Evolutionary conservation across 768 basidiomycete genomes (phyloP).

Genomic region (Collybia nuda): DNA sequence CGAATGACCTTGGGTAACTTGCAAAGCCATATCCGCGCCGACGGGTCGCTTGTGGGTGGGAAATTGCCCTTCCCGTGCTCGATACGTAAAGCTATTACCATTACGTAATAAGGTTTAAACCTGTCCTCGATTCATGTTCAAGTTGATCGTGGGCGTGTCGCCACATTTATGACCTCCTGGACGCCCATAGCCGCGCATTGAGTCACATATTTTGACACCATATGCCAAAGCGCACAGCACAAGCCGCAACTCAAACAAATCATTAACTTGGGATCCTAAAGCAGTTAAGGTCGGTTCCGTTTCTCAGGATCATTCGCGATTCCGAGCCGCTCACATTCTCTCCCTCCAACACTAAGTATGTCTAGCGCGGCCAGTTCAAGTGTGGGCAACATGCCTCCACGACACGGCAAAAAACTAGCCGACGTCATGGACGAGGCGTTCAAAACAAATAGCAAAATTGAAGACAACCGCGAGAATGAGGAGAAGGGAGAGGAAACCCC

Average conservation of each 20-base stretch:
- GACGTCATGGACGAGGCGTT: conserved; percentile 31
- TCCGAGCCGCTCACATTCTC: background rate
- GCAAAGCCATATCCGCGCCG: no score
- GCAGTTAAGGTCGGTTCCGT: background rate
- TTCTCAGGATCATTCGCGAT: background rate
- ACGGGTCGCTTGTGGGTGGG: conserved; percentile 1
- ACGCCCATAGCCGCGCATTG: background rate
- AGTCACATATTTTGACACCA: background rate
- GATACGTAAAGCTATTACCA: conserved; percentile 3
- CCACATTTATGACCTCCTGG: conserved; percentile 4
- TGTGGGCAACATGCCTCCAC: conserved; percentile 33
- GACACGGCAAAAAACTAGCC: conserved; percentile 25
- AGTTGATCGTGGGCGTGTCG: conserved; percentile 5
- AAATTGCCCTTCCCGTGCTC: background rate
- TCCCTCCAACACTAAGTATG: conserved; percentile 15
- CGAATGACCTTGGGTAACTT: no score
- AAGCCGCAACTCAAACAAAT: background rate
- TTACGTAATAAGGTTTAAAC: conserved; percentile 1
- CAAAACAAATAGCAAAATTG: conserved; percentile 21
- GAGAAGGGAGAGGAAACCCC: conserved; percentile 25
- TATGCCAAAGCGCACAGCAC: background rate
- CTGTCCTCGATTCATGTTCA: background rate
- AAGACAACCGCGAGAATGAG: conserved; percentile 21
- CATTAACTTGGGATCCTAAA: background rate
- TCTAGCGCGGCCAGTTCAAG: conserved; percentile 35